A percentile compares a stretch with the other conserved stretches of the same genome.
Evolutionary conservation across 495 filamentous ascomycete species (phyloP).

Genomic region (Penicillium steckii): DNA sequence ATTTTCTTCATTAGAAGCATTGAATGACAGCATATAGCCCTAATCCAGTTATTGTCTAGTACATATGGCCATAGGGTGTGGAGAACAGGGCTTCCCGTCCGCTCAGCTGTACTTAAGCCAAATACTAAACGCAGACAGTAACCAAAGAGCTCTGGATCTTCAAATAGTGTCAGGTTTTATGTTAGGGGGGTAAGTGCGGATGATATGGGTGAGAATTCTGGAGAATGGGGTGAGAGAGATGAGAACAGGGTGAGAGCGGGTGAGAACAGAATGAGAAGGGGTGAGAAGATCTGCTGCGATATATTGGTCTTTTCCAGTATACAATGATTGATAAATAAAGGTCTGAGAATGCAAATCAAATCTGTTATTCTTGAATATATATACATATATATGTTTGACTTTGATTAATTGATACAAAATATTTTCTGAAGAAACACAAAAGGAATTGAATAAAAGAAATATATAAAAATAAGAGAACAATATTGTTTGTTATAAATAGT

Average conservation of each 20-base stretch:
- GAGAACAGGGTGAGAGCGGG: constrained; percentile 6
- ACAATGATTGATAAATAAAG: background rate
- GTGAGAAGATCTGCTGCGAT: background rate
- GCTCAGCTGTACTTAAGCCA: too few relatives aligned
- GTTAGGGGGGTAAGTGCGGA: too few relatives aligned
- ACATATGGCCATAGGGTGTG: too few relatives aligned
- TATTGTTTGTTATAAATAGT: constrained; percentile 6
- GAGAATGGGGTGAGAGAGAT: too few relatives aligned
- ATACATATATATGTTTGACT: background rate
- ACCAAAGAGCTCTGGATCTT: too few relatives aligned
- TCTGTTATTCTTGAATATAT: background rate
- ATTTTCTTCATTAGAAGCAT: too few relatives aligned
- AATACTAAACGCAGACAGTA: too few relatives aligned
- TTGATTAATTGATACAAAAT: background rate
- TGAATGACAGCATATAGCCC: too few relatives aligned
- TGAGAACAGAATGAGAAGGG: constrained; percentile 4
- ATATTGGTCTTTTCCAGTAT: background rate
- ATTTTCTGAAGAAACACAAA: constrained; percentile 2
- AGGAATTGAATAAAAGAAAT: constrained; percentile 8
- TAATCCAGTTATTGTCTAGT: too few relatives aligned
- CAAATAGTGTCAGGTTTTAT: too few relatives aligned
- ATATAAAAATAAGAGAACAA: constrained; percentile 14
- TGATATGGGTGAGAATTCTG: too few relatives aligned
- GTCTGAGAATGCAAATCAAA: background rate
- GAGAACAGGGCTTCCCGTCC: too few relatives aligned